A percentile compares a stretch with the other conserved stretches of the same genome.
phyloP scores from a whole-genome alignment of 169 alveolate genomes.

The Plasmodium cynomolgi region DNA sequence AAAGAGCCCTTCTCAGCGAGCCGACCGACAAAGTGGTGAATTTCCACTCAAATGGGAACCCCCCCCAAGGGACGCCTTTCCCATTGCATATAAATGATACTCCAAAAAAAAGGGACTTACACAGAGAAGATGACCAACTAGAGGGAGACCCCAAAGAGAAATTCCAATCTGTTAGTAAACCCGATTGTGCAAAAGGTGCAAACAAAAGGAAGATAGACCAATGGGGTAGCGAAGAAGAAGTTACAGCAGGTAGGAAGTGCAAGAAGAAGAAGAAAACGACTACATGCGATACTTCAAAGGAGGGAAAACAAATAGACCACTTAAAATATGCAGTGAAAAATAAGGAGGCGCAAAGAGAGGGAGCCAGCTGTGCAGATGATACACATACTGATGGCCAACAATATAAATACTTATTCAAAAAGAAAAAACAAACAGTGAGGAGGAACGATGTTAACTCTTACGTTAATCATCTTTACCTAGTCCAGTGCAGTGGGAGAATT shows the following conservation, averaged over 20 bases:
- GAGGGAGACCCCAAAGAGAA: not conserved
- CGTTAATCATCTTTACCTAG: constrained; percentile 23
- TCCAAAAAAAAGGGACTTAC: not conserved
- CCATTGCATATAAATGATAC: not conserved
- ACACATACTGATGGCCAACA: not conserved
- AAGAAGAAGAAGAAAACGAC: not conserved
- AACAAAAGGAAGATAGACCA: not conserved
- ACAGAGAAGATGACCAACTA: not conserved
- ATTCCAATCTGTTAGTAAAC: not conserved
- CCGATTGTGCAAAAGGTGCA: not conserved
- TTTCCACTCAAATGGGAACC: not conserved
- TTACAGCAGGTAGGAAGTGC: not conserved
- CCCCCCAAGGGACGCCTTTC: not conserved
- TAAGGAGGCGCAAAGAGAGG: not conserved
- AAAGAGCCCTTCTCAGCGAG: not conserved
- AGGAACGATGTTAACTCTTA: not conserved
- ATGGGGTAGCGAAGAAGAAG: not conserved
- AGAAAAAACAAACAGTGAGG: not conserved
- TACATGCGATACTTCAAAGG: not conserved
- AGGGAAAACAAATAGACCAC: not conserved
- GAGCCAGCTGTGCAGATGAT: not conserved
- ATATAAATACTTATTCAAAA: constrained; percentile 60
- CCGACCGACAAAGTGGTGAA: not conserved
- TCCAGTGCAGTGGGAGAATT: constrained; percentile 73
- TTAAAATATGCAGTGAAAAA: not conserved